Conservation (phyloP, 163 green algal genomes). For the Volvox carteri region DNA sequence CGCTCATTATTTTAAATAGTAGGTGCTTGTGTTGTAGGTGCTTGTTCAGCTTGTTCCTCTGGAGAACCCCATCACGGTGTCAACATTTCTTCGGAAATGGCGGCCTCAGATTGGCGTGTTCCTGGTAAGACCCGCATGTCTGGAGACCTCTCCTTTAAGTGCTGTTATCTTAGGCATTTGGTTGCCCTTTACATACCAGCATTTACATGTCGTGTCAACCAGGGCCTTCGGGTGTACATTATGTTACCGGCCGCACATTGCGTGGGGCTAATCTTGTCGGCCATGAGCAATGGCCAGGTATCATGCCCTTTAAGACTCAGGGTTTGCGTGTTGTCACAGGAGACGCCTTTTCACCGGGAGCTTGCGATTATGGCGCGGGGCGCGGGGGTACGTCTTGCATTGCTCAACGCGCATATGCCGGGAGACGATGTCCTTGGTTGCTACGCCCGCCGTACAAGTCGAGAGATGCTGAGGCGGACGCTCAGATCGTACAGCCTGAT, state of each 20-base stretch:
- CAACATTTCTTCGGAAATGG: slow-evolving; percentile 66
- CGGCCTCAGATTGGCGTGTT: slow-evolving; percentile 68
- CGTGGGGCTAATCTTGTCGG: no score
- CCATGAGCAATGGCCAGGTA: no score
- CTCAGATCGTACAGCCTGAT: slow-evolving; percentile 64
- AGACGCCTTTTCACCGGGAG: slow-evolving; percentile 71
- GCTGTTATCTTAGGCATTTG: no score
- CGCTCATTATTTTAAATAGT: no score
- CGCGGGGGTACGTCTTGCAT: slow-evolving; percentile 63
- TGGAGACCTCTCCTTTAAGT: no score
- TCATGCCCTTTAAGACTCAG: no score
- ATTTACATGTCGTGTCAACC: background rate
- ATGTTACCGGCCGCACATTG: no score
- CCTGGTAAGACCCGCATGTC: slow-evolving; percentile 65
- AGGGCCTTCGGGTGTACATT: background rate
- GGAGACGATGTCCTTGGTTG: slow-evolving; percentile 40
- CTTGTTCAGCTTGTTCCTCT: slow-evolving; percentile 69
- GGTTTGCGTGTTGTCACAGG: no score
- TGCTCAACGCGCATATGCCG: slow-evolving; percentile 78
- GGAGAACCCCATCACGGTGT: slow-evolving; percentile 61
- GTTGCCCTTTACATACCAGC: no score
- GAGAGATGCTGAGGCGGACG: slow-evolving; percentile 7
- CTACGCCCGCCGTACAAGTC: background rate
- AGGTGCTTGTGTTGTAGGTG: no score
- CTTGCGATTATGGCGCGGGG: slow-evolving; percentile 61